phyloP scores from a whole-genome alignment of 2,329 filamentous ascomycete genomes.

The Trichoderma asperellum region DNA sequence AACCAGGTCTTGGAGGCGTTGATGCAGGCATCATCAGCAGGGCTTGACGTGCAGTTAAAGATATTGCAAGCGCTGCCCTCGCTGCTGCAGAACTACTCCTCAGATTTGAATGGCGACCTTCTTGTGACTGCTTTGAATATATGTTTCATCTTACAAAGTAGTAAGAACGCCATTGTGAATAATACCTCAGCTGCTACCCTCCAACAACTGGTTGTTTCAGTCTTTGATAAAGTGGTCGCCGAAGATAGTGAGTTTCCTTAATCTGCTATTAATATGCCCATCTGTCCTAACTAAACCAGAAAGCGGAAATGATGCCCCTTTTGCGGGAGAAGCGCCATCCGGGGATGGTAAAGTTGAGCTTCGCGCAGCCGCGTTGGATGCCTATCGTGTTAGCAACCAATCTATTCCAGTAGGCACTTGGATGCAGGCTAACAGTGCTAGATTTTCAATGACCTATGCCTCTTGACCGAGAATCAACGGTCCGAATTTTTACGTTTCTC shows the following conservation, averaged over 20 bases:
- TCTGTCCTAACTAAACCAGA: constrained; percentile 38
- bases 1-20: constrained; percentile 87
- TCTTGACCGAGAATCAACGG: constrained; percentile 81
- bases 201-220: constrained; percentile 87
- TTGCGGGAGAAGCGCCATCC: constrained; percentile 68
- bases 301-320: constrained; percentile 55
- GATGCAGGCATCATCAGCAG: constrained; percentile 78
- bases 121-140: constrained; percentile 84
- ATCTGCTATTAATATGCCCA: too few relatives aligned
- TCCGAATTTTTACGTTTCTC: constrained; percentile 82
- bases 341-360: constrained; percentile 68
- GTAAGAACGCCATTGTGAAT: constrained; percentile 91
- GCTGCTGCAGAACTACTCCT: constrained; percentile 85
- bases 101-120: constrained; percentile 77
- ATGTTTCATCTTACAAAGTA: constrained; percentile 87
- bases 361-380: constrained; percentile 79
- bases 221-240: constrained; percentile 85
- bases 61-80: constrained; percentile 91
- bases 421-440: constrained; percentile 40
- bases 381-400: constrained; percentile 64
- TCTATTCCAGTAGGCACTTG: neutral
- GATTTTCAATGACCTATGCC: constrained; percentile 88
- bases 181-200: constrained; percentile 96
- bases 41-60: constrained; percentile 90
- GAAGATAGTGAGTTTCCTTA: constrained; percentile 70